Conservation (phyloP, 768 basidiomycete species). For the Auriscalpium microsporum region DNA sequence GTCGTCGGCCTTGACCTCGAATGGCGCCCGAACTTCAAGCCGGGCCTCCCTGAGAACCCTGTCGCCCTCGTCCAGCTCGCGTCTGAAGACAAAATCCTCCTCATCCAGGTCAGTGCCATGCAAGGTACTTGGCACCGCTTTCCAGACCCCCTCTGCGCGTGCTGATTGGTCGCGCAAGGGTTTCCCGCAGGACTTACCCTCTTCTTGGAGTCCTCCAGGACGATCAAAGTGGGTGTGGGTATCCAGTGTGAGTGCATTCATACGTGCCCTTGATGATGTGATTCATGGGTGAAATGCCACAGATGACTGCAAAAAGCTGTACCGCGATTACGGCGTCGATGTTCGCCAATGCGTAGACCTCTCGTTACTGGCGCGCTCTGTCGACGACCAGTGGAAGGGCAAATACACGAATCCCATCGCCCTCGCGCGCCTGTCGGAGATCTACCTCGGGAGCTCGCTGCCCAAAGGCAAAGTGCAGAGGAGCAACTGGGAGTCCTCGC, state of each 20-base stretch:
- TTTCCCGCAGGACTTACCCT: constrained; percentile 31
- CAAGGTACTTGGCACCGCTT: constrained; percentile 20
- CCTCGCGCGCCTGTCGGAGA: constrained; percentile 54
- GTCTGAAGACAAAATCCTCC: constrained; percentile 41
- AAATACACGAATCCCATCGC: constrained; percentile 53
- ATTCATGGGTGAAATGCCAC: background rate
- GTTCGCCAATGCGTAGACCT: constrained; percentile 57
- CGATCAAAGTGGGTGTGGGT: constrained; percentile 63
- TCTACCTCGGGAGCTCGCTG: constrained; percentile 45
- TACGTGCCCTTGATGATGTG: background rate
- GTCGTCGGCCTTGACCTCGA: constrained; percentile 66
- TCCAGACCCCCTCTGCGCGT: background rate
- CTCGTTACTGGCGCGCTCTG: constrained; percentile 57
- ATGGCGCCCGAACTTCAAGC: constrained; percentile 59
- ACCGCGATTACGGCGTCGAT: constrained; percentile 33
- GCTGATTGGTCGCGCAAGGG: constrained; percentile 1
- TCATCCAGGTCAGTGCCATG: constrained; percentile 64
- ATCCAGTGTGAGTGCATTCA: constrained; percentile 45
- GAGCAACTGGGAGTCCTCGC: constrained; percentile 60
- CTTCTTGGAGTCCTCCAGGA: constrained; percentile 44
- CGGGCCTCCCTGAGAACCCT: constrained; percentile 50
- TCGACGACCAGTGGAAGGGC: constrained; percentile 67
- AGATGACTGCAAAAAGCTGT: constrained; percentile 68
- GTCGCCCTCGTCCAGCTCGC: constrained; percentile 73
- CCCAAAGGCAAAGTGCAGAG: constrained; percentile 51